These are phyloP conservation scores for Penicillium janthinellum DNA, from an alignment of 2,329 filamentous ascomycete genomes.

Conservation along the genomic window DNA sequence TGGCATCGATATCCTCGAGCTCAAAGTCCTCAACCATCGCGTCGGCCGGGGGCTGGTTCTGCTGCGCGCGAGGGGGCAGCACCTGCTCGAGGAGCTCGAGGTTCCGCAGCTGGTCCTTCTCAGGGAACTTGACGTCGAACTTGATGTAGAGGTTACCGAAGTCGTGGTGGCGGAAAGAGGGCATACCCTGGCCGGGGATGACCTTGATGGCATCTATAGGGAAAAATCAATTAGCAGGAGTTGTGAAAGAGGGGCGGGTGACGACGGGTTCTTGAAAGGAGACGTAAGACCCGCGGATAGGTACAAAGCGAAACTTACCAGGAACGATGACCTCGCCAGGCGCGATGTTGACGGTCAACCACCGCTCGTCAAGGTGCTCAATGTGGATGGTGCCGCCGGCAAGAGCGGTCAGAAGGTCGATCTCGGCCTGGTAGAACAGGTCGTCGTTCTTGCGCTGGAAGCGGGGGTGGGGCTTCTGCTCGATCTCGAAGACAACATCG, in stretches of 20 bases:
- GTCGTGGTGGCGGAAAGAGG: constrained; percentile 91
- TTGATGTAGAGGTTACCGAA: constrained; percentile 95
- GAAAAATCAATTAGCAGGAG: constrained; percentile 15
- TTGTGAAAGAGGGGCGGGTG: neutral
- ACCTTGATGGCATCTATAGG: constrained; percentile 80
- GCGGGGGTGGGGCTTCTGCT: constrained; percentile 95
- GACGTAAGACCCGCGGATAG: neutral
- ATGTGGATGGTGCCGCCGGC: constrained; percentile 89
- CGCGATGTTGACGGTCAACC: constrained; percentile 89
- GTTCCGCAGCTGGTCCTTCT: constrained; percentile 67
- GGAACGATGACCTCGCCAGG: constrained; percentile 93
- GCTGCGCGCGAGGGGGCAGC: constrained; percentile 70
- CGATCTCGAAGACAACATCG: constrained; percentile 97
- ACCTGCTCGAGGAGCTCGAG: constrained; percentile 80
- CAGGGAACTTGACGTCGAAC: constrained; percentile 96
- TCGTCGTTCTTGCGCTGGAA: constrained; percentile 98
- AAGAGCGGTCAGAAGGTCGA: constrained; percentile 91
- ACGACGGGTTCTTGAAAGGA: neutral
- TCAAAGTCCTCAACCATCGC: constrained; percentile 89
- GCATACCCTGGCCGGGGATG: constrained; percentile 96
- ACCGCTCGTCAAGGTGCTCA: constrained; percentile 96
- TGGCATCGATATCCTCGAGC: constrained; percentile 79
- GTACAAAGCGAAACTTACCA: constrained; percentile 59
- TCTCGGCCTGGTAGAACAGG: constrained; percentile 90
- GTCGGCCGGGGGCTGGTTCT: constrained; percentile 72